Evolutionary conservation across 1,284 basidiomycete species (phyloP).

Genomic region (Sparassis latifolia): DNA sequence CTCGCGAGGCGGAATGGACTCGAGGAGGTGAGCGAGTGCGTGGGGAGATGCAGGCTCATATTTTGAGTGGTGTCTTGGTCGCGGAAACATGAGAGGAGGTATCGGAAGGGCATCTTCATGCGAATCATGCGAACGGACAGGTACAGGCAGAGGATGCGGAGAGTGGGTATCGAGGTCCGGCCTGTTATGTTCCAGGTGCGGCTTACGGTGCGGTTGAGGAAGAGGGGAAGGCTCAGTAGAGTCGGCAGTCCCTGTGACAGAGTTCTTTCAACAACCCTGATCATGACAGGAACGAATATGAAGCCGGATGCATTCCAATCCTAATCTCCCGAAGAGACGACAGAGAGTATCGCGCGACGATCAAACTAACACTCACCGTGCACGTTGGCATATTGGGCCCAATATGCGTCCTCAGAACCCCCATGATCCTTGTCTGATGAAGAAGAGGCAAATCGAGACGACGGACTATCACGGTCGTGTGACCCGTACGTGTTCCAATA

Average conservation of each 20-base stretch:
- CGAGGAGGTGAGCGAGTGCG: conserved; percentile 22
- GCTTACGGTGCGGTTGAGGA: conserved; percentile 23
- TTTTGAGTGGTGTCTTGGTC: conserved; percentile 15
- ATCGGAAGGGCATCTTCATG: conserved; percentile 21
- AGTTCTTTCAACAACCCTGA: background rate
- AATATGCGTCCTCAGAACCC: conserved; percentile 64
- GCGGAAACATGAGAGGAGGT: conserved; percentile 14
- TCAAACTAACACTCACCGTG: conserved; percentile 43
- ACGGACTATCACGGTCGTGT: conserved; percentile 25
- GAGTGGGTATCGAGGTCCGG: conserved; percentile 10
- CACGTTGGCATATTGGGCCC: conserved; percentile 62
- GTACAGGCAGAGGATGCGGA: conserved; percentile 17
- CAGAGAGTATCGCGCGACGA: background rate
- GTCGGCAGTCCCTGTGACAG: conserved; percentile 31
- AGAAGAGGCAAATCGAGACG: conserved; percentile 5
- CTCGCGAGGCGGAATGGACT: conserved; percentile 22
- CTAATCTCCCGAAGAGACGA: no score
- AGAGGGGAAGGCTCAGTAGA: conserved; percentile 34
- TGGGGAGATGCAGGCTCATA: conserved; percentile 28
- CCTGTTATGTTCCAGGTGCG: conserved; percentile 12
- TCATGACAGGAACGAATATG: no score
- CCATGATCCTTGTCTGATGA: conserved; percentile 22
- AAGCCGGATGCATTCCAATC: no score
- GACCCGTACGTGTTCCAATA: conserved; percentile 63
- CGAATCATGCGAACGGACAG: conserved; percentile 14